A percentile compares a stretch with the other conserved stretches of the same genome.
These are phyloP conservation scores for Saposhnikovia divaricata DNA, from an alignment of 129 eudicot genomes.

Conservation along the genomic window DNA sequence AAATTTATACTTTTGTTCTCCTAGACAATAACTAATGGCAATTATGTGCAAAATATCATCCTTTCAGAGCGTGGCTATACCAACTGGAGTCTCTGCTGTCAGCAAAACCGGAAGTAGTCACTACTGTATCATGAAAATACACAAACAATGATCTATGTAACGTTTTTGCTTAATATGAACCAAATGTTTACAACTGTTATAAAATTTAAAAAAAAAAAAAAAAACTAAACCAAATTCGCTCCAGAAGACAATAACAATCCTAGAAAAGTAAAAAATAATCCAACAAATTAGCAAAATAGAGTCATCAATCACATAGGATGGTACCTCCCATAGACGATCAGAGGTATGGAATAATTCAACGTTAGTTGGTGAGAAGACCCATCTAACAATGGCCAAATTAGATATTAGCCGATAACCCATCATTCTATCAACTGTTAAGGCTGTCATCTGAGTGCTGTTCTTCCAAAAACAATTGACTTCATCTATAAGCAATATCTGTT, in stretches of 20 bases:
- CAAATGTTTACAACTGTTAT: neutral
- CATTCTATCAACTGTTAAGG: constrained; percentile 86
- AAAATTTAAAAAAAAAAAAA: neutral
- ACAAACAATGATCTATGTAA: neutral
- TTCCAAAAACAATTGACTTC: constrained; percentile 82
- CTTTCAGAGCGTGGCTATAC: neutral
- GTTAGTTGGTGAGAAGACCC: constrained; percentile 77
- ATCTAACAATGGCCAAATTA: constrained; percentile 81
- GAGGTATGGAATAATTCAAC: constrained; percentile 74
- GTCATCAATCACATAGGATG: neutral
- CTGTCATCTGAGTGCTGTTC: constrained; percentile 83
- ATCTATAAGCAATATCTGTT: constrained; percentile 58
- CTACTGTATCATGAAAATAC: neutral
- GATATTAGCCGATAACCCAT: constrained; percentile 97
- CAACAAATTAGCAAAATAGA: neutral
- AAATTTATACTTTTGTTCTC: neutral
- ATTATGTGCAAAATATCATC: neutral
- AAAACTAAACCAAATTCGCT: neutral
- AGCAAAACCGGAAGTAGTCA: neutral
- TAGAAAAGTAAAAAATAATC: neutral
- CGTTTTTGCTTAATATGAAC: neutral
- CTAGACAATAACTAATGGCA: neutral
- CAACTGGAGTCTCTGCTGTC: neutral
- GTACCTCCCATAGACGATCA: constrained; percentile 93
- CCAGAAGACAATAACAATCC: neutral